Evolutionary conservation across 306 rosid species (phyloP), one percentile per base, ranked within the genome.

Genomic region (Dryas drummondii): DNA sequence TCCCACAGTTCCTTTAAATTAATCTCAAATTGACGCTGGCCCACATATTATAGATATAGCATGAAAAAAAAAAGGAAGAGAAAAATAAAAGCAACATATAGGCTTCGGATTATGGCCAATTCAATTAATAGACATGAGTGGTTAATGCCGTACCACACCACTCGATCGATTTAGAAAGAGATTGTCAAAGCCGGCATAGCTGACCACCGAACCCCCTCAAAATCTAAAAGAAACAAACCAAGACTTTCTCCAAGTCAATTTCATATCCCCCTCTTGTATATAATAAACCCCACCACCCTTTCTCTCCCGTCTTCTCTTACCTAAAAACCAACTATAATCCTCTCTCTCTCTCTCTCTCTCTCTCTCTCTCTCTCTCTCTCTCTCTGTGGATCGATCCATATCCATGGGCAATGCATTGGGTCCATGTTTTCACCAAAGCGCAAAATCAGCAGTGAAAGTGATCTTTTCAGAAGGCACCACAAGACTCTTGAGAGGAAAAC

Each of bases 181-280:
- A 71, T 2, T 27, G 84, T 89, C 96, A 90, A 84, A 74, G 97
- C 98, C 97, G 94, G 66, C 98, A 75, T 80, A 47, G 76, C 51
- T 89, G 98, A 93, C 90, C 90, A 83, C 90, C 96, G 91, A 75
- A 92, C 80, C 82, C 60, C 55, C 63, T 62, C 69, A 69, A 85
- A 32, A 78, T 63, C 52, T 60, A 53, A 44, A 5, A 26, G 10
- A 80, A 81, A 58, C 76, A 51, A 44, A 11, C 65, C 7, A 62
- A 7, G 78, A 85, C 83, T 82, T 84, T 80, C 57, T 79, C 82
- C 15, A 70, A 79, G 98, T 93, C 98, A 93, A 89, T 58, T 62
- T 32, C 72, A 10, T 17, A 16, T 13, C 4, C 48, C 53, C 6
- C 22, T 52, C 7, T 37, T 72, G 32, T 54, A 51, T 78, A 72